Conservation (phyloP, 78 protist genomes). For the Dictyostelium intermedium region DNA sequence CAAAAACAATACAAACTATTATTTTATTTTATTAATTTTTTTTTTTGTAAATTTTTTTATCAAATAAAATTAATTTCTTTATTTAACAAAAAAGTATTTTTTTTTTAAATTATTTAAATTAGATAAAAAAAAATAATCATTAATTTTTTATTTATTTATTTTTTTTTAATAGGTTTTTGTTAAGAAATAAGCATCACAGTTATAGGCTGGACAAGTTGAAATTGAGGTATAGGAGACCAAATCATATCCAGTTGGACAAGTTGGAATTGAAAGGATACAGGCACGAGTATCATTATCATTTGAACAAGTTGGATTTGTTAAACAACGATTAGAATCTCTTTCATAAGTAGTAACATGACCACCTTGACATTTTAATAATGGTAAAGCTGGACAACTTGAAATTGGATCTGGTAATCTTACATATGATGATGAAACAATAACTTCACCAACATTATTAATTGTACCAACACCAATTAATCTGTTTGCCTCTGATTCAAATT, state of each 20-base stretch:
- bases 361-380: neutral
- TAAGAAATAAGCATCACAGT: neutral
- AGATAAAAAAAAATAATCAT: neutral
- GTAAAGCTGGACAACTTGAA: neutral
- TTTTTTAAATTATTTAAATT: too few relatives aligned
- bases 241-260: neutral
- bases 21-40: neutral
- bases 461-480: neutral
- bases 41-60: too few relatives aligned
- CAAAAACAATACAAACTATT: neutral
- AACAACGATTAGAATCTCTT: neutral
- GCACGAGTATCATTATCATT: neutral
- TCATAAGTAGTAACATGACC: neutral
- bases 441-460: neutral
- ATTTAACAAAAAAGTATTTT: neutral
- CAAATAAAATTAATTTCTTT: neutral
- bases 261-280: neutral
- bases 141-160: neutral
- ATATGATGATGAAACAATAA: neutral
- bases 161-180: neutral
- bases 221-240: neutral
- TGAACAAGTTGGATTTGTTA: neutral
- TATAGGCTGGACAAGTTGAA: neutral
- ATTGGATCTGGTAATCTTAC: slow-evolving; percentile 10
- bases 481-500: neutral